Evolutionary conservation across 805 yeast genomes (phyloP).

Genomic region (Schizosaccharomyces octosporus): DNA sequence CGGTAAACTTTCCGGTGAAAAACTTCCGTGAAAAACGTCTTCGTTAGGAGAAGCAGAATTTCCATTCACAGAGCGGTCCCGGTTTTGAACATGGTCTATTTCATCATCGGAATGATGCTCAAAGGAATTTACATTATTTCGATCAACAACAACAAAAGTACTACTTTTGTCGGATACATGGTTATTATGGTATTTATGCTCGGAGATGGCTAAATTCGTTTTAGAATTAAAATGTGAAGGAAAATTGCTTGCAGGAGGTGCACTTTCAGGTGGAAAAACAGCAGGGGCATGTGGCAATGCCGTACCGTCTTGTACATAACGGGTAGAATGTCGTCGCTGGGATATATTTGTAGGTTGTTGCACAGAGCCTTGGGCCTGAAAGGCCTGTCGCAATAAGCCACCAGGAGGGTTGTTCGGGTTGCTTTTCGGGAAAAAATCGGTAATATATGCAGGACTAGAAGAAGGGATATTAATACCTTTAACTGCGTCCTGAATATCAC

Average conservation of each 20-base stretch:
- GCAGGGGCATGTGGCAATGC: neutral
- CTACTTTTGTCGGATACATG: neutral
- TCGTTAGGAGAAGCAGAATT: neutral
- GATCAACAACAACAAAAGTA: neutral
- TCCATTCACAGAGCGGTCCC: neutral
- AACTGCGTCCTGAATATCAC: slow-evolving; percentile 18
- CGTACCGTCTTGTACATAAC: neutral
- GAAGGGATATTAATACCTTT: neutral
- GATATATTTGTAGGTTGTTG: neutral
- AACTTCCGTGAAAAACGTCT: neutral
- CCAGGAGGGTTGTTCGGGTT: neutral
- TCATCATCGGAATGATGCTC: neutral
- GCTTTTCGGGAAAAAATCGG: slow-evolving; percentile 37
- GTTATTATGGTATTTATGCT: neutral
- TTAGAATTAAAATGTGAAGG: neutral
- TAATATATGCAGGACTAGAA: slow-evolving; percentile 14
- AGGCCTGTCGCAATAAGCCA: neutral
- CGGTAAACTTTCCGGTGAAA: neutral
- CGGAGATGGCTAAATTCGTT: neutral
- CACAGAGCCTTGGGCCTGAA: neutral
- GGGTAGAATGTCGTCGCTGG: neutral
- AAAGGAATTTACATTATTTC: neutral
- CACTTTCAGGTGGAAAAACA: neutral
- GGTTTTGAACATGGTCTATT: neutral
- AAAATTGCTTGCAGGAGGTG: neutral